Evolutionary conservation across 1,139 yeast genomes (phyloP), one percentile per base, ranked within the genome.

Genomic region (Diutina scorzettiae): DNA sequence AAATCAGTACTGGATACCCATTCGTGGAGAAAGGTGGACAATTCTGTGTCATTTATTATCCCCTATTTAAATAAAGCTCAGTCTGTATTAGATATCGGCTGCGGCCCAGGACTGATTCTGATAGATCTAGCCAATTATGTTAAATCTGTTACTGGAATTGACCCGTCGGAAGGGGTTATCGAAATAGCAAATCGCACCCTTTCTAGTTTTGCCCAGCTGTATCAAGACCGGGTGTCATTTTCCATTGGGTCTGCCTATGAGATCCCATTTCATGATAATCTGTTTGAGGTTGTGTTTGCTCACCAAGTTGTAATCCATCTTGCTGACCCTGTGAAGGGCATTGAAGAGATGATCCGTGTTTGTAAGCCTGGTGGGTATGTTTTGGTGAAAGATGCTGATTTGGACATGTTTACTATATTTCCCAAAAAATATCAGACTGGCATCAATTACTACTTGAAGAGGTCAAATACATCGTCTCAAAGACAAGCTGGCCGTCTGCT

Each of bases 41-140:
- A 60, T 45, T 58, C 64, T 3, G 52, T 59, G 5, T 52, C 50
- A 2, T 64, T 54, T 46, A 43, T 62, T 41, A 45, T 62, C 18
- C 59, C 62, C 2, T 51, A 56, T 24, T 44, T 66, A 39, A 52
- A 58, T 44, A 53, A 58, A 5, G 50, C 53, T 31, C 51, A 52
- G 41, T 48, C 50, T 32, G 51, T 65, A 12, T 54, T 66, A 18
- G 71, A 66, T 47, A 64, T 65, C 14, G 72, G 72, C 2, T 60
- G 63, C 46, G 71, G 71, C 0, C 71, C 71, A 2, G 71, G 69
- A 1, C 53, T 69, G 17, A 66, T 66, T 41, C 62, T 67, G 11
- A 45, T 55, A 14, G 69, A 62, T 44, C 48, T 63, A 32, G 67
- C 64, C 14, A 47, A 51, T 37, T 58, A 61, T 44, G 49, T 62